Percentiles rank a stretch among this genome's conserved stretches.
phyloP scores from a whole-genome alignment of 805 yeast species.

The Candida maris region DNA sequence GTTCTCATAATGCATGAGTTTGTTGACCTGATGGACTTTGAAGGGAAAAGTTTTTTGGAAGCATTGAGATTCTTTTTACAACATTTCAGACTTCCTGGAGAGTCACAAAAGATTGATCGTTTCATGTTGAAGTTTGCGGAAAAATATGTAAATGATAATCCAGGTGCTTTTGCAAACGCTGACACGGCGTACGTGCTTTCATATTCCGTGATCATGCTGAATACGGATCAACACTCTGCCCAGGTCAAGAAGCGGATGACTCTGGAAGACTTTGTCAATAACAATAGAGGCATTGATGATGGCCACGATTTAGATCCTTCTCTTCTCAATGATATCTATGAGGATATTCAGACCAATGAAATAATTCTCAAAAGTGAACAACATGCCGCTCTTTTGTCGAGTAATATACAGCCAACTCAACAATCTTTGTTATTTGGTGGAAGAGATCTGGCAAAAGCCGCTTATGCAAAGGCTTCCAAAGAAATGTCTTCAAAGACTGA shows the following conservation, averaged over 20 bases:
- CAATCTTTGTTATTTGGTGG: conserved; percentile 55
- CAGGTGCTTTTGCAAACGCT: conserved; percentile 82
- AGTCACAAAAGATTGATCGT: conserved; percentile 95
- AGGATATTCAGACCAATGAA: conserved; percentile 79
- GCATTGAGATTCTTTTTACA: conserved; percentile 85
- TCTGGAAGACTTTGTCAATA: conserved; percentile 76
- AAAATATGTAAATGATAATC: conserved; percentile 83
- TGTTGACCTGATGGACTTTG: conserved; percentile 83
- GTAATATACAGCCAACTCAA: conserved; percentile 40
- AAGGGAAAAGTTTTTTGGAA: conserved; percentile 66
- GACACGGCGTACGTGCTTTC: conserved; percentile 92
- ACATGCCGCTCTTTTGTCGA: conserved; percentile 81
- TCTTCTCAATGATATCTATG: conserved; percentile 61
- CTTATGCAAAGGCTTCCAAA: conserved; percentile 86
- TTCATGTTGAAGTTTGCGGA: conserved; percentile 97
- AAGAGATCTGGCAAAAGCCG: conserved; percentile 69
- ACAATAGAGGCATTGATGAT: conserved; percentile 90
- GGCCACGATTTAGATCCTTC: conserved; percentile 80
- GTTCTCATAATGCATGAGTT: conserved; percentile 88
- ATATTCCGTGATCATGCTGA: conserved; percentile 87
- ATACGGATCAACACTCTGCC: conserved; percentile 89
- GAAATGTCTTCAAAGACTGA: conserved; percentile 91
- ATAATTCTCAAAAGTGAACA: conserved; percentile 91
- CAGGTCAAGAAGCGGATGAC: conserved; percentile 88
- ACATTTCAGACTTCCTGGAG: conserved; percentile 92